Base-by-base conservation (phyloP, 129 eudicot genomes). In the Daucus carota region DNA sequence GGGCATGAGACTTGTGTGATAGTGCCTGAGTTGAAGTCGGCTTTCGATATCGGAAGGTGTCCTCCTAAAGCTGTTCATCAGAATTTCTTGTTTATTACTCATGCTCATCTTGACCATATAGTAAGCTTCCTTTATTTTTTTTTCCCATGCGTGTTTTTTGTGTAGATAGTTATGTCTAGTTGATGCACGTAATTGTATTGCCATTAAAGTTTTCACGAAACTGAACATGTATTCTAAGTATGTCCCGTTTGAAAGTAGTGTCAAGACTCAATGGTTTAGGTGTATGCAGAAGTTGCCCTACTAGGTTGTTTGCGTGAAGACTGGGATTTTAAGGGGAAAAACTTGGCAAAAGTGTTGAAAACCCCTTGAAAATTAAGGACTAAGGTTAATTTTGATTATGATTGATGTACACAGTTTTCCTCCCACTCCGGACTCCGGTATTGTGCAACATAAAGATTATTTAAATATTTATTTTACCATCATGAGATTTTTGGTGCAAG, bases 61-160 rank as follows among this genome's bases (percentile, higher is more conserved):
- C 99, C 97, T 1, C 72, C 96, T 0, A 83, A 87, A 75, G 99
- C 99, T 70, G 88, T 94, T 72, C 93, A 86, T 11, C 96, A 91
- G 89, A 94, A 91, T 70, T 94, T 86, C 74, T 75, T 94, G 77
- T 94, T 91, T 71, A 94, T 94, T 59, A 91, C 97, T 80, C 99
- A 94, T 81, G 99, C 89, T 66, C 99, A 94, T 76, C 97, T 94
- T 78, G 98, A 94, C 79, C 98, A 94, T 76, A 91, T 94, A 80
- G 99, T 94, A 82, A 89, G 97, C 14, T 67, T 67, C 42, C 6
- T 33, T 67, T 71, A n/a, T 11, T 15, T 32, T 0, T 22, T 10
- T 63, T 63, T 3, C 1, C 8, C 22, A 26, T 31, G 2, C 18
- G 1, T 45, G 10, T 7, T 52, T 4, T 54, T 28, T 54, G 62